Evolutionary conservation across 176 grass and related monocot genomes (phyloP), one percentile per base, ranked within the genome.

Genomic region (Melocanna baccifera): DNA sequence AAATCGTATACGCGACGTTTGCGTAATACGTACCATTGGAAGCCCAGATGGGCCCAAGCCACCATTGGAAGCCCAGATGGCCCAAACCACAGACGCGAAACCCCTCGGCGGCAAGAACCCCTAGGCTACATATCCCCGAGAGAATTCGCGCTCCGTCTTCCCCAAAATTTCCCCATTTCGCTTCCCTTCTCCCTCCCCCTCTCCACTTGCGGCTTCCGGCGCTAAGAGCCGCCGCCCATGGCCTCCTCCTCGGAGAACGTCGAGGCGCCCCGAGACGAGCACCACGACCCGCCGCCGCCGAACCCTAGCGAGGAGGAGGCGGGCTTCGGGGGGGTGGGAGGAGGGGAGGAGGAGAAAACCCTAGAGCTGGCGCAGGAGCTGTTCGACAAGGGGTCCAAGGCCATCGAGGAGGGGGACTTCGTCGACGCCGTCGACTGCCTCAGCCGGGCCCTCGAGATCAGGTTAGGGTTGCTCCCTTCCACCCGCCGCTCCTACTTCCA

Each of bases 371-470:
- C 96, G 71, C 88, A 96, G 59, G 93, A 91, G 69, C 84, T 94
- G 36, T 96, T 94, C 81, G 88, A 91, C 58, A 59, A 67, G 76
- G 93, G 96, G 9, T 96, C 96, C 41, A 96, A 91, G 73, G 93
- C 96, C 48, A 94, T 96, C 79, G 91, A 99, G 89, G 96, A 92
- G 3, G 96, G 82, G 37, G 96, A 96, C 67, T 92, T 87, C 67
- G 87, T 85, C 30, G 91, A 89, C 12, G 93, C 96, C 80, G 93
- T 87, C 15, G 93, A 99, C 87, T 92, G 85, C 69, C 91, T 99
- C 81, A 94, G 96, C 86, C 91, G 88, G 62, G 89, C 93, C 73
- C 93, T 99, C 77, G 93, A 99, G 74, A 94, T 96, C 88, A 92
- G 91, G 96, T 99, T 87, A 90, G 83, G 83, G 75, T 84, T 94